Evolutionary conservation across 1,139 yeast species (phyloP).

Genomic region (Arxiozyma slooffiae): DNA sequence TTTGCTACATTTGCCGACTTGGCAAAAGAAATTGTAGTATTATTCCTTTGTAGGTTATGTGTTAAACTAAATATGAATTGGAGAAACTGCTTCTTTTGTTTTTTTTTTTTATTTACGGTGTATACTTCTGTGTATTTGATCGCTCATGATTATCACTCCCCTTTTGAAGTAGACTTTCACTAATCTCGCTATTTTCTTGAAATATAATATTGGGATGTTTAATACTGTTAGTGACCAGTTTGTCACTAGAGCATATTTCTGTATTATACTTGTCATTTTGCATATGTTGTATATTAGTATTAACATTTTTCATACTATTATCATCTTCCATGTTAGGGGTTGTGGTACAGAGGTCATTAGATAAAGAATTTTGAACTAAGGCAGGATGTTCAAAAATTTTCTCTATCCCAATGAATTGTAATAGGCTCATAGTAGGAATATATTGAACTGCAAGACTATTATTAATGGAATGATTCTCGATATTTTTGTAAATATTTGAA

Average conservation of each 20-base stretch:
- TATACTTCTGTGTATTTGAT: not conserved
- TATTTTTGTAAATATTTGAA: not conserved
- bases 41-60: slow-evolving; percentile 20
- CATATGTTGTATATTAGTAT: not conserved
- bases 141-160: not conserved
- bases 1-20: slow-evolving; percentile 3
- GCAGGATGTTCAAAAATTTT: slow-evolving; percentile 32
- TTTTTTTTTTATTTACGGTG: not conserved
- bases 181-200: not conserved
- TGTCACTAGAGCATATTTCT: not conserved
- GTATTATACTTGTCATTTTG: not conserved
- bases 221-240: not conserved
- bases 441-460: slow-evolving; percentile 21
- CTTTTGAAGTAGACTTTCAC: not conserved
- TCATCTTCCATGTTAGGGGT: not conserved
- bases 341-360: not conserved
- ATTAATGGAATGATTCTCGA: not conserved
- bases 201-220: not conserved
- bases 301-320: not conserved
- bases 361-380: slow-evolving; percentile 27
- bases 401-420: slow-evolving; percentile 44
- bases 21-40: slow-evolving; percentile 6
- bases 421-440: slow-evolving; percentile 35
- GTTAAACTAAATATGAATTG: slow-evolving; percentile 26
- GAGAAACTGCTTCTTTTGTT: slow-evolving; percentile 15